Conservation (phyloP, 768 basidiomycete genomes). For the Cystobasidium ongulense region DNA sequence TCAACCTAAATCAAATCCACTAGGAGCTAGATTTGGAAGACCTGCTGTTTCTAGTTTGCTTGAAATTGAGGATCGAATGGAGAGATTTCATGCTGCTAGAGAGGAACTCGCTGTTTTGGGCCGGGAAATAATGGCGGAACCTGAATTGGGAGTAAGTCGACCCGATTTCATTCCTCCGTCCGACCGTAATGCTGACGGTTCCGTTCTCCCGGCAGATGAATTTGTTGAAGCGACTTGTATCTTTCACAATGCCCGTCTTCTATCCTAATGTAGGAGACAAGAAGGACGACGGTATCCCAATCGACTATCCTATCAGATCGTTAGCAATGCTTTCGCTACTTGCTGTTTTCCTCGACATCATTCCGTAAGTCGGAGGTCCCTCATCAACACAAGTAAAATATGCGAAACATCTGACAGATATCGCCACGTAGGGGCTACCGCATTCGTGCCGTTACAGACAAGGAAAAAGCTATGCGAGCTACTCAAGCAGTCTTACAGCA, state of each 20-base stretch:
- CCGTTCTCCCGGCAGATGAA: slow-evolving; percentile 58
- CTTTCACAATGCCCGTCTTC: slow-evolving; percentile 73
- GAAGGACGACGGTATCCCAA: slow-evolving; percentile 54
- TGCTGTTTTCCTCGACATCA: slow-evolving; percentile 89
- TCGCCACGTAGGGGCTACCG: slow-evolving; percentile 58
- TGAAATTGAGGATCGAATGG: slow-evolving; percentile 57
- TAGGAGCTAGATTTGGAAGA: slow-evolving; percentile 76
- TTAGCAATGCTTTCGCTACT: slow-evolving; percentile 81
- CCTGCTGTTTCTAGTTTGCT: slow-evolving; percentile 67
- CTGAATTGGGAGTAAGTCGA: slow-evolving; percentile 75
- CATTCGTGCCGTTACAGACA: slow-evolving; percentile 80
- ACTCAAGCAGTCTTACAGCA: slow-evolving; percentile 81
- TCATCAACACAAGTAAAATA: background rate
- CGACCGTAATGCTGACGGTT: background rate
- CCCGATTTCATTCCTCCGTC: background rate
- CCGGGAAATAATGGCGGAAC: slow-evolving; percentile 87
- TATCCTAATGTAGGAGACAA: slow-evolving; percentile 58
- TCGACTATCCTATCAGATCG: slow-evolving; percentile 75
- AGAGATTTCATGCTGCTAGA: slow-evolving; percentile 67
- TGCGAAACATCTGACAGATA: background rate
- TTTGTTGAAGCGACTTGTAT: slow-evolving; percentile 74
- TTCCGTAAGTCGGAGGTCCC: slow-evolving; percentile 63
- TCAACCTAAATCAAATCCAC: slow-evolving; percentile 32
- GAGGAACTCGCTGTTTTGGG: slow-evolving; percentile 90
- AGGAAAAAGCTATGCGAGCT: slow-evolving; percentile 85